A percentile compares a stretch with the other conserved stretches of the same genome.
phyloP scores from a whole-genome alignment of 2,329 filamentous ascomycete species.

The Exophiala sp. region DNA sequence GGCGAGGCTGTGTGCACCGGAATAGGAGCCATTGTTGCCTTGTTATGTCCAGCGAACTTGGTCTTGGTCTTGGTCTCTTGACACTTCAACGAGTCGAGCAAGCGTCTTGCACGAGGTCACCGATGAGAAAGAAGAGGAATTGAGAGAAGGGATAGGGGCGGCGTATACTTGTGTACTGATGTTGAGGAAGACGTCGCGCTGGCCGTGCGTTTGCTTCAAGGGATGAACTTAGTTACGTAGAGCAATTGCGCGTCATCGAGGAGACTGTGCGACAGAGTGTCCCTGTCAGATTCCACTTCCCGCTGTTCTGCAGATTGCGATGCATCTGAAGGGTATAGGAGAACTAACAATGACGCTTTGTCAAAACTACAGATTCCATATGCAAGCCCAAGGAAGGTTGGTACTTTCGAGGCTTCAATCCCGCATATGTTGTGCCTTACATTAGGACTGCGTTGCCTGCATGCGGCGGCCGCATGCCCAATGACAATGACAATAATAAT shows the following conservation, averaged over 20 bases:
- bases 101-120: neutral
- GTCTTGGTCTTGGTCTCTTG: neutral
- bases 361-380: neutral
- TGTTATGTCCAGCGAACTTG: no score
- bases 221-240: slow-evolving; percentile 7
- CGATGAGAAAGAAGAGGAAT: neutral
- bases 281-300: neutral
- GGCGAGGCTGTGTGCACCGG: slow-evolving; percentile 26
- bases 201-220: slow-evolving; percentile 19
- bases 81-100: neutral
- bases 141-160: neutral
- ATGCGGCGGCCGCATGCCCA: no score
- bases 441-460: no score
- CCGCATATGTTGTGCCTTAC: no score
- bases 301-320: neutral
- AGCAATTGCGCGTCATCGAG: slow-evolving; percentile 1
- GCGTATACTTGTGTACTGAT: slow-evolving; percentile 12
- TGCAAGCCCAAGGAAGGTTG: no score
- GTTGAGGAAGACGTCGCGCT: slow-evolving; percentile 1
- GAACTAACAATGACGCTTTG: neutral
- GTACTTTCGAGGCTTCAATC: no score
- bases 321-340: neutral
- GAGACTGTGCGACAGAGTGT: neutral
- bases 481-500: no score
- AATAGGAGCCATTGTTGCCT: slow-evolving; percentile 22